Evolutionary conservation across 495 filamentous ascomycete genomes (phyloP), one percentile per base, ranked within the genome.

Genomic region (Tetracladium marchalianum): DNA sequence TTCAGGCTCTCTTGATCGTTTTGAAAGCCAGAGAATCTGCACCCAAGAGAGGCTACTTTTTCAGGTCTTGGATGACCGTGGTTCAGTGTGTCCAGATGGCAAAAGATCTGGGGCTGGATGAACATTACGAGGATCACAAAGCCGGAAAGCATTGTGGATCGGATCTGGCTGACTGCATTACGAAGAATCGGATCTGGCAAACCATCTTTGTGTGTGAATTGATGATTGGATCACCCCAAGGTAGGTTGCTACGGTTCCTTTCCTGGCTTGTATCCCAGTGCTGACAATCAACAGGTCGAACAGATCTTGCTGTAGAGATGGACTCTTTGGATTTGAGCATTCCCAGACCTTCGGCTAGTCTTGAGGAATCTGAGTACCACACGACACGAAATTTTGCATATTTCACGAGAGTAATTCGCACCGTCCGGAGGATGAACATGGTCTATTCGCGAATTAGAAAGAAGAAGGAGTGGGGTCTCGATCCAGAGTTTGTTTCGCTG

Each of bases 41-140:
- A 10, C 93, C 93, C 1, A 92, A 92, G 60, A 81, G 87, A 55
- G 92, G 92, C 1, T 98, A 98, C 62, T 98, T 92, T 63, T 97
- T 90, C 60, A 79, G 92, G 18, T 98, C 92, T 10, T 98, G 92
- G 92, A 95, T 95, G 78, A 93, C 85, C 6, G 80, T 96, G 39
- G 90, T 95, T 44, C 88, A 85, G 35, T 82, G 90, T 44, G 81
- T 95, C 17, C 81, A 87, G 10, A 93, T 98, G 85, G 87, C 81
- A 36, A 89, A 93, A 55, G 92, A 98, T 59, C 71, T 98, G 44
- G 89, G 87, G 35, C 70, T 98, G 7, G 81, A 96, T 58, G 87
- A 93, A 58, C 92, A 98, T 64, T 78, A 79, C 53, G 78, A 79
- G 35, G 72, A 75, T 35, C 92, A 98, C 62, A 72, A 78, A 43